Conservation (phyloP, 306 rosid genomes). For the Prunus armeniaca region DNA sequence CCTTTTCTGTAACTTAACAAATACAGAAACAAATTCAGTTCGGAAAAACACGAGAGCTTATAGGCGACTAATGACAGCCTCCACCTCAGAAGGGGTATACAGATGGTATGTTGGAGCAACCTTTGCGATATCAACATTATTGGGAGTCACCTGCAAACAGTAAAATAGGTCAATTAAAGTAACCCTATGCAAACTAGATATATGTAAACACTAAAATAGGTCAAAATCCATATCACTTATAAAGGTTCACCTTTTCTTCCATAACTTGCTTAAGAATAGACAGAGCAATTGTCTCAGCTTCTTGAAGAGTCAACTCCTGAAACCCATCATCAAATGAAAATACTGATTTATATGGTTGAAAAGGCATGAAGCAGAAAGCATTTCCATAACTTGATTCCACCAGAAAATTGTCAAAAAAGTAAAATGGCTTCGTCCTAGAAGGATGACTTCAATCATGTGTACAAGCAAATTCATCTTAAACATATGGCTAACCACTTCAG, state of each 20-base stretch:
- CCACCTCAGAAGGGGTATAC: constrained; percentile 86
- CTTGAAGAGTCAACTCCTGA: constrained; percentile 89
- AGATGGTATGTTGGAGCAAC: constrained; percentile 85
- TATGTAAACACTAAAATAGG: neutral
- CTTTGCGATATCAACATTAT: constrained; percentile 92
- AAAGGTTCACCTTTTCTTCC: constrained; percentile 89
- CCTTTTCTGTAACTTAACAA: constrained; percentile 10
- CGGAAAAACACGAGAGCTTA: constrained; percentile 24
- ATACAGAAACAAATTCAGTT: neutral
- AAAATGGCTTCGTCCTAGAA: neutral
- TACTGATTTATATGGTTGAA: neutral
- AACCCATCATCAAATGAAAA: neutral
- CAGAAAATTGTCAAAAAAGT: neutral
- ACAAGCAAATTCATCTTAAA: neutral
- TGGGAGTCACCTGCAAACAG: constrained; percentile 75
- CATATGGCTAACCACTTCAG: neutral
- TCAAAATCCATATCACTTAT: neutral
- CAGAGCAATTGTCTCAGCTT: constrained; percentile 95
- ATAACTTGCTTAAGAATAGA: constrained; percentile 97
- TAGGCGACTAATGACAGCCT: constrained; percentile 85
- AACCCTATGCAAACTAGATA: neutral
- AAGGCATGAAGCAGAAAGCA: neutral
- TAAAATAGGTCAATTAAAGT: neutral
- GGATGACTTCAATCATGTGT: neutral
- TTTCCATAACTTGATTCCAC: neutral